Conservation (phyloP, 1,284 basidiomycete species). For the Ustilago hordei region DNA sequence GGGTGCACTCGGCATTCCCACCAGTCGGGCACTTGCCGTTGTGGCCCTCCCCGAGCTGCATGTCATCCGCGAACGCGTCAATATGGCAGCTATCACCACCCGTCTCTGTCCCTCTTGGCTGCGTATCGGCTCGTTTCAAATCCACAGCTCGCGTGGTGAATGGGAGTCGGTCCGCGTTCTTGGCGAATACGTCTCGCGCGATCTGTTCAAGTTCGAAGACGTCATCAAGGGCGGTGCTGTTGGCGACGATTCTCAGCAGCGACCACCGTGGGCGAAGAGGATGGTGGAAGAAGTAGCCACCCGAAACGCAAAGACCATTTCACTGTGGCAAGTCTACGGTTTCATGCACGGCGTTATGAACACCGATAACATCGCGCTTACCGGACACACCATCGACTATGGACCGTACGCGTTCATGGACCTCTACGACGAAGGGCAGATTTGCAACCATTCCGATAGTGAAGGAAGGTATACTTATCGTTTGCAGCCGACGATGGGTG, state of each 20-base stretch:
- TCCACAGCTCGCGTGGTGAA: conserved; percentile 75
- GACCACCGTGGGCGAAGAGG: conserved; percentile 50
- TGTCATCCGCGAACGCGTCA: conserved; percentile 83
- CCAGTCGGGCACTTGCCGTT: conserved; percentile 86
- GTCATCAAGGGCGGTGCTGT: conserved; percentile 40
- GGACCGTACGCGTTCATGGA: conserved; percentile 90
- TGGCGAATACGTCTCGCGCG: conserved; percentile 76
- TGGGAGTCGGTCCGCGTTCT: conserved; percentile 75
- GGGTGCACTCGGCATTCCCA: conserved; percentile 86
- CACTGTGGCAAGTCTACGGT: conserved; percentile 81
- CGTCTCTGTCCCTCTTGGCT: conserved; percentile 90
- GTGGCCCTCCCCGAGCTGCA: conserved; percentile 80
- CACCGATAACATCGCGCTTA: conserved; percentile 82
- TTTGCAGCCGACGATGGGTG: conserved; percentile 72
- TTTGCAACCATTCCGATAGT: conserved; percentile 93
- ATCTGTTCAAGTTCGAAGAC: conserved; percentile 71
- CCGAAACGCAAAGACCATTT: conserved; percentile 89
- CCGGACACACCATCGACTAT: conserved; percentile 88
- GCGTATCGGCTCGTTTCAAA: conserved; percentile 91
- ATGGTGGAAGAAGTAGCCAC: conserved; percentile 73
- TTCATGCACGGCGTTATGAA: conserved; percentile 81
- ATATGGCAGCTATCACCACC: conserved; percentile 83
- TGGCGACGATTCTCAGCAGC: conserved; percentile 6
- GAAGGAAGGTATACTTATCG: conserved; percentile 86
- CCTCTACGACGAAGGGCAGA: conserved; percentile 77